Percentiles rank a stretch among this genome's conserved stretches.
Evolutionary conservation across 139 green algal species (phyloP).

Genomic region (Ulvella scutata): DNA sequence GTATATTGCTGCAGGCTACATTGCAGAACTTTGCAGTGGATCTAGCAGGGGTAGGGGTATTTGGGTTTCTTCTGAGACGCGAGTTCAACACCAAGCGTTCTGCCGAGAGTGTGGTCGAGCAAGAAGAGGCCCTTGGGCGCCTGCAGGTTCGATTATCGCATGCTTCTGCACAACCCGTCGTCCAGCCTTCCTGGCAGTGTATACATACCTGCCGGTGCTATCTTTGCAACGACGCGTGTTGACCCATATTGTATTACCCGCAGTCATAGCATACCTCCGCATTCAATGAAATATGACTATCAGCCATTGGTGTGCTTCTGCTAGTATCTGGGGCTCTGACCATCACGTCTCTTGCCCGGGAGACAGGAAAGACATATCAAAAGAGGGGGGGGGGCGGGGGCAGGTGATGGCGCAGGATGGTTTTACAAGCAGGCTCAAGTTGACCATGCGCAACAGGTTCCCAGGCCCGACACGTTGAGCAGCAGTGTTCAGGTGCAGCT

Average conservation of each 20-base stretch:
- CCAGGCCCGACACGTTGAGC: background rate
- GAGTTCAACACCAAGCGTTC: conserved; percentile 38
- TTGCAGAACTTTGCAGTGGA: conserved; percentile 78
- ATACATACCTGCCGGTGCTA: too few relatives aligned
- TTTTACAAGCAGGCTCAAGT: background rate
- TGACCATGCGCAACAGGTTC: background rate
- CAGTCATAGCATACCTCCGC: background rate
- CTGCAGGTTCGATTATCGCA: too few relatives aligned
- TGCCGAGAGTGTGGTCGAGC: conserved; percentile 27
- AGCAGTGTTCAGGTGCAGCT: conserved; percentile 34
- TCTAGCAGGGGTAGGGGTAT: conserved; percentile 24
- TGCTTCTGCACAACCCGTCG: background rate
- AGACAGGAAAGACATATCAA: background rate
- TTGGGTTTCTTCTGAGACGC: conserved; percentile 52
- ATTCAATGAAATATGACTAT: background rate
- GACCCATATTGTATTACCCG: background rate
- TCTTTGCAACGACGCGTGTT: background rate
- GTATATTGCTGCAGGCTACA: conserved; percentile 8
- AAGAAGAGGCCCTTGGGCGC: conserved; percentile 63
- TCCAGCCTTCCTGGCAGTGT: background rate
- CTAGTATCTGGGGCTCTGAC: background rate
- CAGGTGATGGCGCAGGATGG: background rate
- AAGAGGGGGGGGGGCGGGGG: background rate
- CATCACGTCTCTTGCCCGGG: background rate
- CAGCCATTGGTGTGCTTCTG: background rate